A percentile compares a stretch with the other conserved stretches of the same genome.
Evolutionary conservation across 768 basidiomycete genomes (phyloP).

Genomic region (Hygrophoropsis aurantiaca): DNA sequence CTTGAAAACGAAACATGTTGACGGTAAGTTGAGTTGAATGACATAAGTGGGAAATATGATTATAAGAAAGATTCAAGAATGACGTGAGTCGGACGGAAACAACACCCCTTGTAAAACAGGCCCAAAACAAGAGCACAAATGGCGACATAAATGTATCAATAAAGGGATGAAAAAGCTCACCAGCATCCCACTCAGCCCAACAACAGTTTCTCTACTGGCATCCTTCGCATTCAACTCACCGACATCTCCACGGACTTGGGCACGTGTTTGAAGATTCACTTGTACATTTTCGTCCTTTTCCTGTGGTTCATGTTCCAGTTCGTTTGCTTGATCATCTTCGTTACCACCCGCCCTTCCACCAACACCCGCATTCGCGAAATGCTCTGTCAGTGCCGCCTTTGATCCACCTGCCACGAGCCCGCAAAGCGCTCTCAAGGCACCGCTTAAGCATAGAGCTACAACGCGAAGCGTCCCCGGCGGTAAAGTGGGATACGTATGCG

Average conservation of each 20-base stretch:
- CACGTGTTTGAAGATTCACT: too few relatives aligned
- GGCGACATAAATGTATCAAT: not conserved
- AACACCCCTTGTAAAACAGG: not conserved
- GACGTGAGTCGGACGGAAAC: too few relatives aligned
- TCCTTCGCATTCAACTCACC: conserved; percentile 75
- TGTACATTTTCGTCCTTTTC: too few relatives aligned
- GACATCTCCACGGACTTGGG: too few relatives aligned
- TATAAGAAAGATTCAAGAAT: too few relatives aligned
- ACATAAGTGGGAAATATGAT: not conserved
- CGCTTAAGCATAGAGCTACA: conserved; percentile 55
- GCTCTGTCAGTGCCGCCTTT: conserved; percentile 66
- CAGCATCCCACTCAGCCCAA: conserved; percentile 66
- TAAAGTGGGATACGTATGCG: too few relatives aligned
- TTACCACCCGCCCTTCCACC: too few relatives aligned
- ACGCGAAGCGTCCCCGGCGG: conserved; percentile 46
- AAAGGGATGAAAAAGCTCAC: conserved; percentile 37
- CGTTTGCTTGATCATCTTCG: too few relatives aligned
- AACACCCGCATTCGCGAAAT: conserved; percentile 58
- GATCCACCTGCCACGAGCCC: conserved; percentile 67
- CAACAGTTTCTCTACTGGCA: conserved; percentile 68
- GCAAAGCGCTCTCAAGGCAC: conserved; percentile 58
- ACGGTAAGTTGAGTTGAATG: not conserved
- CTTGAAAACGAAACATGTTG: conserved; percentile 37
- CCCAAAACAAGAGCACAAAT: too few relatives aligned
- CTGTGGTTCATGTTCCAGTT: too few relatives aligned